Base-by-base conservation (phyloP, 345 rosid species). In the Gossypium ekmanianum region DNA sequence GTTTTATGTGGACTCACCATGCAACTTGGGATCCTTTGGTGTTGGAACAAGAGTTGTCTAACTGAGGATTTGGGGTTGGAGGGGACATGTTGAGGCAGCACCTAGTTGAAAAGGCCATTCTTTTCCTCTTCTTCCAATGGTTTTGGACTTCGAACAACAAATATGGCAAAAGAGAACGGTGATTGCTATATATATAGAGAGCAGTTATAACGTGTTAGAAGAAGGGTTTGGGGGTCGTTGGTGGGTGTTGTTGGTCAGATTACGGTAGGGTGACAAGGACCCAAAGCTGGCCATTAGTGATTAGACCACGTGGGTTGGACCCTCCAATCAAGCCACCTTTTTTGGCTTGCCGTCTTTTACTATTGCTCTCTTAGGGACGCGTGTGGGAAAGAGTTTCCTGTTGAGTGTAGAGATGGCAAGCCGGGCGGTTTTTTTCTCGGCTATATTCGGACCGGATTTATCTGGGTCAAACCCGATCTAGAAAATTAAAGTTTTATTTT, bases 31-130 rank as follows among this genome's bases (percentile, higher is more conserved):
- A 3, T 12, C 17, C 44, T 41, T 54, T 80, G 1, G 73, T 1
- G 7, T 29, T 9, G 10, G 79, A 29, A 17, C 81, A 50, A 57
- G 78, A 26, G 20, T 45, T 61, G 26, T 39, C 20, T 2, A 76
- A 65, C 18, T 59, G 68, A 0, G 77, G 16, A 51, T 78, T 1
- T 9, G 79, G 9, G 34, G 71, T 2, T 3, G 85, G 83, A 65
- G 74, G 83, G 71, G 63, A 59, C 8, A 80, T 84, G 71, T 85
- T 88, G 76, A 88, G 80, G 79, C 84, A 87, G 70, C 86, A 88
- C 47, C 76, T 41, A 6, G 14, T 50, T 50, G 72, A 26, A 48
- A 68, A 50, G 39, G 58, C 58, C 72, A 68, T 68, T 68, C 9
- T 9, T 16, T 3, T 2, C 11, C 8, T 24, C 39, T 59, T 14